A percentile compares a stretch with the other conserved stretches of the same genome.
Evolutionary conservation across 768 basidiomycete species (phyloP).

Genomic region (Pisolithus microcarpus): DNA sequence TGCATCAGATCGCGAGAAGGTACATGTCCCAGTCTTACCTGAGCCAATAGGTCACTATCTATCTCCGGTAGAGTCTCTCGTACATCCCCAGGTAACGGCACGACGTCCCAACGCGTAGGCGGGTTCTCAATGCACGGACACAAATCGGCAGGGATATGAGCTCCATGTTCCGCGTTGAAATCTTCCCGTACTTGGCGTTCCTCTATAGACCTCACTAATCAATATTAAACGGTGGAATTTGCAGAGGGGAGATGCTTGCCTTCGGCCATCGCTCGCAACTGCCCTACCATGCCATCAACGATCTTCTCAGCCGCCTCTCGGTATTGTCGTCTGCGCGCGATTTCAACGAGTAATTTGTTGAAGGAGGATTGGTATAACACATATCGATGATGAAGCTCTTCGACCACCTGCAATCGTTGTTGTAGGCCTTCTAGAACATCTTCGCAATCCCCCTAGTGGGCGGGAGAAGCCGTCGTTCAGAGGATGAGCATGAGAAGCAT

Average conservation of each 20-base stretch:
- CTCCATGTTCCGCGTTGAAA: slow-evolving; percentile 70
- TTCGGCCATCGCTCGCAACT: slow-evolving; percentile 58
- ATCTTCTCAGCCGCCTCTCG: slow-evolving; percentile 59
- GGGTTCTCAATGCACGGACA: slow-evolving; percentile 70
- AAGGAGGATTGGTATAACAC: slow-evolving; percentile 68
- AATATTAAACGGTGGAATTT: background rate
- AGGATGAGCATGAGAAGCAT: background rate
- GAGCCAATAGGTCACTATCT: slow-evolving; percentile 47
- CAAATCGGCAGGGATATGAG: slow-evolving; percentile 70
- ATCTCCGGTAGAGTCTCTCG: slow-evolving; percentile 58
- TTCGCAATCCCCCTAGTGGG: slow-evolving; percentile 41
- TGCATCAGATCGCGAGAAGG: background rate
- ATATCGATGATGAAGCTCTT: slow-evolving; percentile 59
- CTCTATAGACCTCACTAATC: slow-evolving; percentile 36
- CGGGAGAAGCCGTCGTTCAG: background rate
- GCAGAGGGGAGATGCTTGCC: slow-evolving; percentile 33
- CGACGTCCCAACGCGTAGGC: slow-evolving; percentile 67
- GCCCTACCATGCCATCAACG: slow-evolving; percentile 56
- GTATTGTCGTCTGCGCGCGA: slow-evolving; percentile 61
- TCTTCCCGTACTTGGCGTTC: slow-evolving; percentile 55
- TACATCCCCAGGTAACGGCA: slow-evolving; percentile 48
- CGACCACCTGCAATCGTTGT: slow-evolving; percentile 53
- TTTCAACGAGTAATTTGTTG: slow-evolving; percentile 65
- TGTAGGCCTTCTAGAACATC: slow-evolving; percentile 51
- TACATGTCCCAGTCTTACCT: slow-evolving; percentile 31